Percentiles rank a stretch among this genome's conserved stretches.
Conservation (phyloP, 495 filamentous ascomycete species). For the Daldinia vernicosa region DNA sequence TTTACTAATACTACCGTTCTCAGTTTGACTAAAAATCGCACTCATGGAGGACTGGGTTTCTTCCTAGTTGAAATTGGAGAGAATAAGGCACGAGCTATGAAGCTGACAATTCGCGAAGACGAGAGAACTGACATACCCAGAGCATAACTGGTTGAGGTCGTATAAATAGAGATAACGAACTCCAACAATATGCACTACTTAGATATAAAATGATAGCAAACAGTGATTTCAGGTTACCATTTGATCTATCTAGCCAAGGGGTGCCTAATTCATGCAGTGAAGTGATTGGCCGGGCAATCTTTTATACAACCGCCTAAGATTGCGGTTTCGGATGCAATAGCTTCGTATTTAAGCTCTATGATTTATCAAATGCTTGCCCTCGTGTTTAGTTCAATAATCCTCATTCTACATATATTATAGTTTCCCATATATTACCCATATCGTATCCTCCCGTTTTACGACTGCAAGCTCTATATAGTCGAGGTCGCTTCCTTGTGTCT, state of each 20-base stretch:
- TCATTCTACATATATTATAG: neutral
- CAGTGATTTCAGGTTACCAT: constrained; percentile 14
- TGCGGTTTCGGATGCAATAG: neutral
- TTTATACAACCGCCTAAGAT: neutral
- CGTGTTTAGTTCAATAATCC: neutral
- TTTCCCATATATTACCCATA: neutral
- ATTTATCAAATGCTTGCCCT: neutral
- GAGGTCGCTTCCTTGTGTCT: too few relatives aligned
- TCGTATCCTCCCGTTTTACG: too few relatives aligned
- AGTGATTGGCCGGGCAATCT: neutral
- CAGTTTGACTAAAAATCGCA: constrained; percentile 44
- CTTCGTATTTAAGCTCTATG: neutral
- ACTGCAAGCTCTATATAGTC: too few relatives aligned
- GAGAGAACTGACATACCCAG: constrained; percentile 30
- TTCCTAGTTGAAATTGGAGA: constrained; percentile 10
- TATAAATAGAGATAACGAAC: neutral
- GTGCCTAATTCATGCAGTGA: neutral
- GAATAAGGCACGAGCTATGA: constrained; percentile 17
- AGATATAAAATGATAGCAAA: constrained; percentile 35
- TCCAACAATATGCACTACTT: constrained; percentile 16
- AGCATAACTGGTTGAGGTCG: neutral
- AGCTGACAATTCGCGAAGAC: constrained; percentile 13
- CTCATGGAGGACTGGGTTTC: neutral
- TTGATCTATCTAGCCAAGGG: neutral
- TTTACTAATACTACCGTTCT: constrained; percentile 5